Evolutionary conservation across 2,329 filamentous ascomycete genomes (phyloP).

Genomic region (Fusarium sterilihyphosum): DNA sequence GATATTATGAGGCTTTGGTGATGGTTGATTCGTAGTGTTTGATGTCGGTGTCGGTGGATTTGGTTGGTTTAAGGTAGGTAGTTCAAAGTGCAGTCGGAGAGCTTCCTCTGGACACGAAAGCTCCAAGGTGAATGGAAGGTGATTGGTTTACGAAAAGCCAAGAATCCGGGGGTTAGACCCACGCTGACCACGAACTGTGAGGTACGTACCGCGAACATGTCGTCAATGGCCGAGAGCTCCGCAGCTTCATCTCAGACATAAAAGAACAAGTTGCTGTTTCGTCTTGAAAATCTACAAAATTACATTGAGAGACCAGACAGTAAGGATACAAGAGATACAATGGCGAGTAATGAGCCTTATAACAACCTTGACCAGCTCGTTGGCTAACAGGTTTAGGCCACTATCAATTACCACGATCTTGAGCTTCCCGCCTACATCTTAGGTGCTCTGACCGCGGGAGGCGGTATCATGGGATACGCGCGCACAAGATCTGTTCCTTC

Average conservation of each 20-base stretch:
- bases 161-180: constrained; percentile 21
- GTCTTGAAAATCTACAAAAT: neutral
- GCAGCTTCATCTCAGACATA: neutral
- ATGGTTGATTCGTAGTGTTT: constrained; percentile 8
- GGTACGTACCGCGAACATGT: constrained; percentile 24
- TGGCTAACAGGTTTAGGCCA: constrained; percentile 13
- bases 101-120: constrained; percentile 51
- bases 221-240: constrained; percentile 27
- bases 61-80: constrained; percentile 5
- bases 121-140: constrained; percentile 43
- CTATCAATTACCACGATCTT: constrained; percentile 38
- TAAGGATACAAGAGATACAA: neutral
- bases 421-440: constrained; percentile 78
- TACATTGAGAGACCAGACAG: neutral
- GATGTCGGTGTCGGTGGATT: constrained; percentile 19
- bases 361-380: neutral
- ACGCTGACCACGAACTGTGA: neutral
- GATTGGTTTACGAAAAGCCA: constrained; percentile 45
- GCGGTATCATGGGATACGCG: constrained; percentile 87
- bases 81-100: constrained; percentile 24
- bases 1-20: constrained; percentile 9
- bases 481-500: constrained; percentile 89
- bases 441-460: constrained; percentile 83
- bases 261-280: neutral
- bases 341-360: constrained; percentile 1